These are phyloP conservation scores for Neurospora sp. DNA, from an alignment of 495 filamentous ascomycete species.

Conservation along the genomic window DNA sequence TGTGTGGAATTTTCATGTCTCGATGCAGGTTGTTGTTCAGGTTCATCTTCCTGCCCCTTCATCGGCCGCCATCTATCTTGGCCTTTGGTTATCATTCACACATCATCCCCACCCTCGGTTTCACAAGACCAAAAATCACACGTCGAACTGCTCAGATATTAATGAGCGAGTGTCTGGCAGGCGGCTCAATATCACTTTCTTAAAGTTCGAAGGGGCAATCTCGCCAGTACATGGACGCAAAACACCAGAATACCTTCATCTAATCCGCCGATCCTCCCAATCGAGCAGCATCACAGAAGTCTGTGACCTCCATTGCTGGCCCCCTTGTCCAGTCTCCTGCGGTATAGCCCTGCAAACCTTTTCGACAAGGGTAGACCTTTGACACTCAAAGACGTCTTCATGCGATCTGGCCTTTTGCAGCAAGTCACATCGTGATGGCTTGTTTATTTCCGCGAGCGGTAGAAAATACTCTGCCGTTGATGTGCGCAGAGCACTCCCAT, in stretches of 20 bases:
- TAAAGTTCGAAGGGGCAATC: not conserved
- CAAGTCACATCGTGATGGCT: not conserved
- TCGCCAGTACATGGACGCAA: not conserved
- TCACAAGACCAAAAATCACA: too few species aligned
- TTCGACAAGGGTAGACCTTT: not conserved
- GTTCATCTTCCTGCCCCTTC: too few species aligned
- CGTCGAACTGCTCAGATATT: not conserved
- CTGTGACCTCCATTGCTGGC: not conserved
- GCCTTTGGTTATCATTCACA: not conserved
- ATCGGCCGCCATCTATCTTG: too few species aligned
- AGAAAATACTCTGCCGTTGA: too few species aligned
- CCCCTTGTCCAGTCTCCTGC: not conserved
- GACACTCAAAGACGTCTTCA: not conserved
- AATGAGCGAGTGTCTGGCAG: not conserved
- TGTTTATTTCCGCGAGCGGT: too few species aligned
- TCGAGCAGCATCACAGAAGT: not conserved
- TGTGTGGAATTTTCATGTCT: not conserved
- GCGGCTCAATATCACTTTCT: not conserved
- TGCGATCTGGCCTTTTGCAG: not conserved
- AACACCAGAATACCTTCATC: not conserved
- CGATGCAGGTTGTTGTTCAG: not conserved
- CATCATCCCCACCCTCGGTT: not conserved
- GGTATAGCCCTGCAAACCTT: not conserved
- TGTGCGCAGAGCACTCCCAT: too few species aligned
- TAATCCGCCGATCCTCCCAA: not conserved